Base-by-base conservation (phyloP, 345 rosid genomes). In the Pistacia integerrima region DNA sequence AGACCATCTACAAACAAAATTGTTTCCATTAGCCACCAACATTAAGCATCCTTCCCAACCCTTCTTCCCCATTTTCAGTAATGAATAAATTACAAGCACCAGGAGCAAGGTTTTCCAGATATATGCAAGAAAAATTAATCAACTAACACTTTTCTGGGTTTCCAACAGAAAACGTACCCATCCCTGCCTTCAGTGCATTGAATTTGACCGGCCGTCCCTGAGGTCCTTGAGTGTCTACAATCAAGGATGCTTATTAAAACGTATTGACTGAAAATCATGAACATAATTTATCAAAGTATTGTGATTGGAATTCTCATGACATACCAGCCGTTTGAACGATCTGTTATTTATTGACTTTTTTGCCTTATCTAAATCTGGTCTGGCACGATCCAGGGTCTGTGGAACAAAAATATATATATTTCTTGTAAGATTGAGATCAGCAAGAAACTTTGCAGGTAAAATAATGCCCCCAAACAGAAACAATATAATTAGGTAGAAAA, bases 271-370 rank as follows among this genome's bases (percentile, higher is more conserved):
- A 65, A 54, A 59, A 22, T 30, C 44, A 62, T 69, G 28, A 72
- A 55, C 41, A 17, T 66, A 28, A 18, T 57, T 69, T 51, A 4
- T 13, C 20, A 69, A 74, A 38, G 35, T 67, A 41, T 18, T 61
- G 20, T n/a, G 36, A 38, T n/a, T 11, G 1, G 11, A 46, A 51
- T 75, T 77, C 67, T 62, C 2, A 49, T 14, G 49, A 81, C 89
- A 52, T 83, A 89, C 93, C 87, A 89, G 83, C 52, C 92, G 83
- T 74, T 89, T 89, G 81, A 89, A 89, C 73, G 93, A 91, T 77
- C 83, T 85, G 82, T 72, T 88, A 73, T 77, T 84, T 70, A 81
- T 74, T 8, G 80, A 55, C 51, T 78, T 81, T 75, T 71, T 78
- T 44, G 87, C 80, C 77, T 77, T 85, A 69, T 87, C 88, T 22